These are phyloP conservation scores for Oryza glaberrima DNA, from an alignment of 176 grass and related monocot species.

Conservation along the genomic window DNA sequence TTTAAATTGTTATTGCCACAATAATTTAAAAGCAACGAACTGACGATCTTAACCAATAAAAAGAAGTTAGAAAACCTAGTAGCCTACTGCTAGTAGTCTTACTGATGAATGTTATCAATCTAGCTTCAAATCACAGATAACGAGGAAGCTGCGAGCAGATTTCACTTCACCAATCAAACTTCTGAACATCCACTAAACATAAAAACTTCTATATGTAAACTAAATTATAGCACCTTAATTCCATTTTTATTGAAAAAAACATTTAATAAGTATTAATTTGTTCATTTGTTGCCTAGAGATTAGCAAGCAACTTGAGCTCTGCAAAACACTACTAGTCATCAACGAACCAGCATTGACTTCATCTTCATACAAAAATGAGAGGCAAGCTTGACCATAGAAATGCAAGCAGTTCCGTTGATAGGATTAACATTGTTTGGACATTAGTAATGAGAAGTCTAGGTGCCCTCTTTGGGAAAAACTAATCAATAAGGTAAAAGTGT, in stretches of 20 bases:
- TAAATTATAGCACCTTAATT: conserved; percentile 13
- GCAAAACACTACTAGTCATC: not conserved
- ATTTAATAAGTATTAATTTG: not conserved
- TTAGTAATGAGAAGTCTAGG: not conserved
- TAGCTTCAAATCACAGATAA: conserved; percentile 13
- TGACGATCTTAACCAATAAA: not conserved
- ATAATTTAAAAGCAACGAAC: not conserved
- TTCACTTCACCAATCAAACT: conserved; percentile 6
- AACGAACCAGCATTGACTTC: not conserved
- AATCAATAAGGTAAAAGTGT: not conserved
- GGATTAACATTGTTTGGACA: conserved; percentile 1
- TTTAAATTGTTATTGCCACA: not conserved
- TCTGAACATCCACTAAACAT: not conserved
- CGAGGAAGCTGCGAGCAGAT: not conserved
- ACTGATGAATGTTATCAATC: not conserved
- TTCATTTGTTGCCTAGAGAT: conserved; percentile 6
- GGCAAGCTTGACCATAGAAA: conserved; percentile 24
- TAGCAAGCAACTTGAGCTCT: conserved; percentile 9
- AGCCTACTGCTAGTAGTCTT: not conserved
- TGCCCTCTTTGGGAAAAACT: not conserved
- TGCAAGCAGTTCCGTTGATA: not conserved
- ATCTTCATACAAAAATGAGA: not conserved
- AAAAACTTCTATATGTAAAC: not conserved
- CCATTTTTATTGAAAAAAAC: not conserved
- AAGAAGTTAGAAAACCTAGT: conserved; percentile 14